phyloP scores from a whole-genome alignment of 495 filamentous ascomycete genomes.

The Apiosordaria backusii region DNA sequence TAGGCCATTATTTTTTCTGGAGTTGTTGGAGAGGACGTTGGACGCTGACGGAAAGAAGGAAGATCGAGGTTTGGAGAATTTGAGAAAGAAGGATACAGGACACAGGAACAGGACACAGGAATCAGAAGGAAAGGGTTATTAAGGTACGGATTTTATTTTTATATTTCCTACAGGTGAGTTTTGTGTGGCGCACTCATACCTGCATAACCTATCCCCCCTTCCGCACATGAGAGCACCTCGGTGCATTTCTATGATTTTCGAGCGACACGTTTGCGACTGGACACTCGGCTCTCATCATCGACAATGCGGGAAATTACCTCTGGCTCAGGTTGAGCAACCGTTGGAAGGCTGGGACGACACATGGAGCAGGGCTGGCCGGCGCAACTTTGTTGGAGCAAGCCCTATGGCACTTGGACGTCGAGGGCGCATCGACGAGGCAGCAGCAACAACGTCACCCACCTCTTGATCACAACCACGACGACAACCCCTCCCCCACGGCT shows the following conservation, averaged over 20 bases:
- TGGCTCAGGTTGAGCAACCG: not conserved
- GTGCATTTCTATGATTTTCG: not conserved
- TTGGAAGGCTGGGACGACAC: not conserved
- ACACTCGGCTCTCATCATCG: not conserved
- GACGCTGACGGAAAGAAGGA: slow-evolving; percentile 22
- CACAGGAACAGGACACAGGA: too few species aligned
- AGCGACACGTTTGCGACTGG: not conserved
- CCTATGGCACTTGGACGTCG: not conserved
- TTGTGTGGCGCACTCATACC: not conserved
- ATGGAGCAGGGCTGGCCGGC: not conserved
- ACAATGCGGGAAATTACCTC: not conserved
- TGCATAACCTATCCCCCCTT: not conserved
- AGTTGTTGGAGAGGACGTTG: slow-evolving; percentile 36
- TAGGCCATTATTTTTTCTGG: slow-evolving; percentile 25
- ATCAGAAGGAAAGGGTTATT: not conserved
- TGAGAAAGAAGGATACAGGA: slow-evolving; percentile 17
- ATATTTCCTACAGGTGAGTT: slow-evolving; percentile 1
- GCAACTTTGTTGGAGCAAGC: not conserved
- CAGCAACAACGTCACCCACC: not conserved
- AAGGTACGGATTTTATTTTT: not conserved
- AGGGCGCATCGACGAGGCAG: not conserved
- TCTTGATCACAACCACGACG: not conserved
- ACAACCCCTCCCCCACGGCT: not conserved
- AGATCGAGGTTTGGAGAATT: slow-evolving; percentile 11
- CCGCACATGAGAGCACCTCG: too few species aligned